These are phyloP conservation scores for Grigorovia yakushimaensis DNA, from an alignment of 805 yeast species.

Conservation along the genomic window DNA sequence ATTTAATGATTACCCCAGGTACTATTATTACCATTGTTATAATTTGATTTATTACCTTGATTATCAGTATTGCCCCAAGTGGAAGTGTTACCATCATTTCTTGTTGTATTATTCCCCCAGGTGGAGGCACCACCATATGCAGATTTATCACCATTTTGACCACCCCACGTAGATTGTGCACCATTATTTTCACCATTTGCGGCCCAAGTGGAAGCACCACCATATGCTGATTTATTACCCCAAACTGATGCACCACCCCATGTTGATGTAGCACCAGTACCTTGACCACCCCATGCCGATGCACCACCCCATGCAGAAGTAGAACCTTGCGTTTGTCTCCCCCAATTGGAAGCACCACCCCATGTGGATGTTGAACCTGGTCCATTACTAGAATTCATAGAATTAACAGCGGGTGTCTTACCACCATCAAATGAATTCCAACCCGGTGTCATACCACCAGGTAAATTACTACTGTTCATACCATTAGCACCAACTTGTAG, in stretches of 20 bases:
- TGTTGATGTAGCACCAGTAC: slow-evolving; percentile 29
- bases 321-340: slow-evolving; percentile 31
- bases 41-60: slow-evolving; percentile 19
- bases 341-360: slow-evolving; percentile 40
- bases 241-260: slow-evolving; percentile 33
- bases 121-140: slow-evolving; percentile 32
- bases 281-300: slow-evolving; percentile 35
- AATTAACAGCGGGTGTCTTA: slow-evolving; percentile 32
- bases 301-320: slow-evolving; percentile 37
- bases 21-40: slow-evolving; percentile 20
- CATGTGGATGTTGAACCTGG: slow-evolving; percentile 31
- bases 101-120: slow-evolving; percentile 24
- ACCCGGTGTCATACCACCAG: slow-evolving; percentile 41
- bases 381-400: slow-evolving; percentile 21
- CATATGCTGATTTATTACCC: slow-evolving; percentile 32
- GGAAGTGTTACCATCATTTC: slow-evolving; percentile 32
- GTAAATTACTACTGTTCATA: slow-evolving; percentile 24
- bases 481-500: too few species aligned
- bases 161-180: slow-evolving; percentile 38
- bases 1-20: slow-evolving; percentile 25
- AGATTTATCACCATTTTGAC: slow-evolving; percentile 31
- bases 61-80: slow-evolving; percentile 30
- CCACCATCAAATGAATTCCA: slow-evolving; percentile 49
- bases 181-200: slow-evolving; percentile 34
- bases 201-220: slow-evolving; percentile 42